A percentile compares a stretch with the other conserved stretches of the same genome.
Conservation (phyloP, 176 grass and related monocot species). For the Carex parvula region DNA sequence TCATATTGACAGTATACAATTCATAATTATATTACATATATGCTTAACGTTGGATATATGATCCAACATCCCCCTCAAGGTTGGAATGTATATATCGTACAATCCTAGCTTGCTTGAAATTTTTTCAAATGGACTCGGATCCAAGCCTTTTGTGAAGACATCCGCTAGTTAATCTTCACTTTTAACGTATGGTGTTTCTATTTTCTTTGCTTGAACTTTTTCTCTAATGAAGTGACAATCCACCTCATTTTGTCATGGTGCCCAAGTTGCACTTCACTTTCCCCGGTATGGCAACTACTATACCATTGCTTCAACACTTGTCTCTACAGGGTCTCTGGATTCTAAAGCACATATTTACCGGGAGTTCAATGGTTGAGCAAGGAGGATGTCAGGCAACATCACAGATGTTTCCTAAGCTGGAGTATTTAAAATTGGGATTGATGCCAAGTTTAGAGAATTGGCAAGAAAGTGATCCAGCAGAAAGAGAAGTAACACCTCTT, state of each 20-base stretch:
- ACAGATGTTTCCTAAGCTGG: background rate
- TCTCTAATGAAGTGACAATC: no score
- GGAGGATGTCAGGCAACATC: background rate
- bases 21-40: no score
- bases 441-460: constrained; percentile 1
- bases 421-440: background rate
- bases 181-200: no score
- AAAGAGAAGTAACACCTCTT: background rate
- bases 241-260: background rate
- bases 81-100: no score
- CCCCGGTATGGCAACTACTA: background rate
- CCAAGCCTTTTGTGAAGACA: no score
- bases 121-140: no score
- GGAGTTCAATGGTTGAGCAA: background rate
- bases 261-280: background rate
- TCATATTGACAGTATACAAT: no score
- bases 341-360: background rate
- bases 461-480: background rate
- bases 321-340: background rate
- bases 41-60: no score
- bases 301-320: background rate
- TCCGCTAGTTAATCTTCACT: no score
- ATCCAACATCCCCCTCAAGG: no score
- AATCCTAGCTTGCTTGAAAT: no score
- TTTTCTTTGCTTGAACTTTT: no score